Evolutionary conservation across 345 rosid species (phyloP), one percentile per base, ranked within the genome.

Genomic region (Citrus australasica): DNA sequence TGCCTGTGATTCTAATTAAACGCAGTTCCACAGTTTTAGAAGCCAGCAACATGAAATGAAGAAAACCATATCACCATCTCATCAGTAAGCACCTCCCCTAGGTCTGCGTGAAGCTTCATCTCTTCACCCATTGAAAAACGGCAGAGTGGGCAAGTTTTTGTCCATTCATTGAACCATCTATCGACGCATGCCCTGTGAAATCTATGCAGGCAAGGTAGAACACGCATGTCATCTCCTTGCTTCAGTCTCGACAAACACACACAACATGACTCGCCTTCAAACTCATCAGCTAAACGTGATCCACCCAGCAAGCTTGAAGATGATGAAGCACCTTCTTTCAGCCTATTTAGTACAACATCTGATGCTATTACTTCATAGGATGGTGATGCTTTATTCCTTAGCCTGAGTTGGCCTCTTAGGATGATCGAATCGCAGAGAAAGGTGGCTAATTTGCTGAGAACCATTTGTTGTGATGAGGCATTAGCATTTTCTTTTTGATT

Each of bases 91-190:
- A 80, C 83, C 42, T 82, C 88, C 66, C 82, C 80, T 1, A 46
- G 17, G 5, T 17, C 51, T 35, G 35, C 69, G 46, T 37, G 37
- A 73, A 24, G 65, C 37, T 68, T 69, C 59, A 73, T 79, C 16
- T 76, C 83, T 66, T 83, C 77, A 27, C 65, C 89, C 84, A 87
- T 60, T 0, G 87, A 85, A 77, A 86, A 91, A 70, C 97, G 84
- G 82, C 98, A 94, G 2, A 92, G 51, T 0, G 98, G 98, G 69
- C 99, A 95, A 1, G 92, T 90, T 76, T 84, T 92, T 22, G 84
- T 78, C 74, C 87, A 85, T 56, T 67, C 85, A 73, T 77, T 58
- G 58, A 92, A 87, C 98, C 98, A 95, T 28, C 84, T 89, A 3
- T 92, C 90, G 0, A 95, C 83, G 65, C 98, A 95, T 3, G 30